Base-by-base conservation (phyloP, 805 yeast genomes). In the Barnettozyma populi region DNA sequence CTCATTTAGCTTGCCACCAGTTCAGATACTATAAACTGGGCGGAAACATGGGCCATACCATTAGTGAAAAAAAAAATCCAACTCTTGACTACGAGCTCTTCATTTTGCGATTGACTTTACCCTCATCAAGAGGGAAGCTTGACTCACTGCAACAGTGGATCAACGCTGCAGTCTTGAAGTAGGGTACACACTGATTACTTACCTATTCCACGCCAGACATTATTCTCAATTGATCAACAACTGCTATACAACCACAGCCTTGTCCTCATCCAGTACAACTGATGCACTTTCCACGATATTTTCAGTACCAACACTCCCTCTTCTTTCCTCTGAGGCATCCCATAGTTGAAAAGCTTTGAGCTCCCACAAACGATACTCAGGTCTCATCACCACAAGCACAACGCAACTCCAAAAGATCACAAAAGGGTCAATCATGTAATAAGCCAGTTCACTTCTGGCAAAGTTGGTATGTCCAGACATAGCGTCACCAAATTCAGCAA, bases 401-500 rank as follows among this genome's bases (percentile, higher is more conserved):
- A 38, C 16, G 23, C 24, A 39, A 23, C 43, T 29, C 34, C 36
- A 29, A 24, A 39, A 40, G 16, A 45, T 27, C 10, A 32, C 13
- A 14, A 45, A 45, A 11, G 44, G 48, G 18, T 45, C 48, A 40
- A 40, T 45, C 36, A 45, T 9, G 24, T 40, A 45, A 24, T 40
- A 45, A 7, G 48, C 48, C 24, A 40, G 5, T 14, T 40, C 48
- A 35, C 41, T 40, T 18, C 6, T 14, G 9, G 19, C n/a, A 9
- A 45, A 21, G 13, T 6, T 19, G n/a, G 31, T 29, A 25, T 34
- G 14, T 4, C 25, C 27, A 25, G 31, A 16, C 31, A 25, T n/a
- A 11, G 44, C 44, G 16, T 39, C 29, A 2, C 21, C 40, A 21
- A 40, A 45, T 16, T 45, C 48, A n/a, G 37, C 43, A 9, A 45